Percentiles rank a stretch among this genome's conserved stretches.
These are phyloP conservation scores for Acacia confusa DNA, from an alignment of 306 rosid species.

Conservation along the genomic window DNA sequence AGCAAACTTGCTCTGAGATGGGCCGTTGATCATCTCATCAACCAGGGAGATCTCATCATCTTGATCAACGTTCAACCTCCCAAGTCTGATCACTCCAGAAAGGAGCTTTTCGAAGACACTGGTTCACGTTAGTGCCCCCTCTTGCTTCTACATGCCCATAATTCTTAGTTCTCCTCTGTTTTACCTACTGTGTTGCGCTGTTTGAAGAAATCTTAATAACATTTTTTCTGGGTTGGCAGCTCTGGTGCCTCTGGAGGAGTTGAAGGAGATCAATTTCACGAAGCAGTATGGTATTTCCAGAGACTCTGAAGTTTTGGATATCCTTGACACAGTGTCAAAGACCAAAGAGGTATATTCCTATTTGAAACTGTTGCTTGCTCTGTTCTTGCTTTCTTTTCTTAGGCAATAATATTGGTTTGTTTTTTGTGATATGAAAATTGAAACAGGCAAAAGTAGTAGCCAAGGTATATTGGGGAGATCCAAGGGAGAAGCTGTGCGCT, in stretches of 20 bases:
- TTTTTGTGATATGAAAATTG: background rate
- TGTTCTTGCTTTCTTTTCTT: background rate
- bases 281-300: constrained; percentile 75
- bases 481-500: constrained; percentile 65
- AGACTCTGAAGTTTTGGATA: constrained; percentile 61
- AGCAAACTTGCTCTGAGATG: constrained; percentile 79
- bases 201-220: background rate
- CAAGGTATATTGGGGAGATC: constrained; percentile 88
- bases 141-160: background rate
- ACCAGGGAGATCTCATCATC: constrained; percentile 50
- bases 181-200: background rate
- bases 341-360: constrained; percentile 55
- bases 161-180: background rate
- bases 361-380: background rate
- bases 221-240: constrained; percentile 39
- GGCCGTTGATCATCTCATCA: constrained; percentile 60
- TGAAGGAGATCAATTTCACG: constrained; percentile 56
- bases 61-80: constrained; percentile 69
- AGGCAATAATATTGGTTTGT: background rate
- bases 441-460: constrained; percentile 63
- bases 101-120: constrained; percentile 59
- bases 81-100: constrained; percentile 55
- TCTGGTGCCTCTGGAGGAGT: constrained; percentile 78
- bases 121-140: constrained; percentile 54
- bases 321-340: constrained; percentile 54